A percentile compares a stretch with the other conserved stretches of the same genome.
Conservation (phyloP, 108 stramenopile genomes). For the Cyclotella atomus region DNA sequence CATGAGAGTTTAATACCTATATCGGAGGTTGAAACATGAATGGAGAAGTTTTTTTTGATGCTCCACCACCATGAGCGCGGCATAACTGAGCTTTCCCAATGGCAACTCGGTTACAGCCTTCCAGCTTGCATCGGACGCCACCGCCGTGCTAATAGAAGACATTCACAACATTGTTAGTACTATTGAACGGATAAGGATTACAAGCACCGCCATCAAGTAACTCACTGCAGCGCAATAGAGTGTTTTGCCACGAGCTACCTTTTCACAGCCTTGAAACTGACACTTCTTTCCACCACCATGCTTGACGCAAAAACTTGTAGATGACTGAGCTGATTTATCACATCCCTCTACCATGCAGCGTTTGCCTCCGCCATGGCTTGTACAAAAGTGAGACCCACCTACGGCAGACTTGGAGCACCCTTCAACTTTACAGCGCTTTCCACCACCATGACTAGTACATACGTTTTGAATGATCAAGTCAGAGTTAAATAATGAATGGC, state of each 20-base stretch:
- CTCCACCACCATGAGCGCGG: conserved; percentile 92
- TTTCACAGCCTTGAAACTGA: conserved; percentile 70
- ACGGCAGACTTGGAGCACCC: conserved; percentile 97
- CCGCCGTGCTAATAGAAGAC: conserved; percentile 82
- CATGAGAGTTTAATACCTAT: too few species aligned
- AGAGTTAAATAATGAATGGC: neutral
- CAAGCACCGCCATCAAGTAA: neutral
- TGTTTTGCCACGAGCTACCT: conserved; percentile 89
- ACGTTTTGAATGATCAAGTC: neutral
- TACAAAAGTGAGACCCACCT: conserved; percentile 94
- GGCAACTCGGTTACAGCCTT: conserved; percentile 93
- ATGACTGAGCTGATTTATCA: conserved; percentile 94
- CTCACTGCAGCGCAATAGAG: conserved; percentile 83
- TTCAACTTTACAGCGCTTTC: conserved; percentile 89
- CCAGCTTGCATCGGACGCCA: conserved; percentile 93
- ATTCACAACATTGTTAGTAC: neutral
- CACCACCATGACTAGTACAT: conserved; percentile 96
- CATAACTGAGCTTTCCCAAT: conserved; percentile 94
- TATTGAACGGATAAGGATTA: neutral
- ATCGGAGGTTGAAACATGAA: too few species aligned
- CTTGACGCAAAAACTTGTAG: conserved; percentile 95
- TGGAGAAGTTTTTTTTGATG: neutral
- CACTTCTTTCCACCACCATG: conserved; percentile 99
- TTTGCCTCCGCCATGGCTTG: conserved; percentile 96
- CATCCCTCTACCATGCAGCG: conserved; percentile 90